phyloP scores from a whole-genome alignment of 2,329 filamentous ascomycete genomes.

The Fusarium haematococcum region DNA sequence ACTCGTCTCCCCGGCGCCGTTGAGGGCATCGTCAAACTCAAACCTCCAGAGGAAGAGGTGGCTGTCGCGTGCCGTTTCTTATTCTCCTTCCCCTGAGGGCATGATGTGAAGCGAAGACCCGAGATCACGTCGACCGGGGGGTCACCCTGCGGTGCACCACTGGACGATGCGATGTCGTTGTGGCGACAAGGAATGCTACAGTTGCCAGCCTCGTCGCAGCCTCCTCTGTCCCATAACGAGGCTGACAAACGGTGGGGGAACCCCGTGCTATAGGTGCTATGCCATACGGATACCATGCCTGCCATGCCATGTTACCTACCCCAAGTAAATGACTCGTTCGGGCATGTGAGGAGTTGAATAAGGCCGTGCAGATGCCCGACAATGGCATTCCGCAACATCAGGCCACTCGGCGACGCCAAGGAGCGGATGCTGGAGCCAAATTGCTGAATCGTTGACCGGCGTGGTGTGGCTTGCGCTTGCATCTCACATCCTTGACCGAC shows the following conservation, averaged over 20 bases:
- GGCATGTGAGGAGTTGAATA: conserved; percentile 27
- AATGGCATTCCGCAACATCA: conserved; percentile 39
- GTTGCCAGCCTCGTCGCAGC: conserved; percentile 23
- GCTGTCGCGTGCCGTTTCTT: conserved; percentile 18
- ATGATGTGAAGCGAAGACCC: neutral
- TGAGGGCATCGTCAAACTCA: conserved; percentile 15
- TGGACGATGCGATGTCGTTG: neutral
- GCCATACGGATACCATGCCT: neutral
- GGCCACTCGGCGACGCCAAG: conserved; percentile 36
- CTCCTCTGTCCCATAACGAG: conserved; percentile 7
- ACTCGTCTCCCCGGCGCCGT: conserved; percentile 13
- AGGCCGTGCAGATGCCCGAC: conserved; percentile 23
- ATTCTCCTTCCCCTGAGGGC: neutral
- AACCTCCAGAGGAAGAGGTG: neutral
- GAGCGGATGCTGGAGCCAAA: conserved; percentile 18
- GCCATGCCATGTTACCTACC: neutral
- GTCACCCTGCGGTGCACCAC: neutral
- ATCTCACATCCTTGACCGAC: conserved; percentile 37
- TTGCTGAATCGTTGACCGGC: conserved; percentile 30
- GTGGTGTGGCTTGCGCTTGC: conserved; percentile 38
- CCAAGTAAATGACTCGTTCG: conserved; percentile 25
- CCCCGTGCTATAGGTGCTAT: neutral
- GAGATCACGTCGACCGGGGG: neutral
- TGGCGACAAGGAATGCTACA: conserved; percentile 1
- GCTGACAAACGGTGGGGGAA: conserved; percentile 25